Evolutionary conservation across 2,329 filamentous ascomycete genomes (phyloP), one percentile per base, ranked within the genome.

Genomic region (Talaromyces sp.): DNA sequence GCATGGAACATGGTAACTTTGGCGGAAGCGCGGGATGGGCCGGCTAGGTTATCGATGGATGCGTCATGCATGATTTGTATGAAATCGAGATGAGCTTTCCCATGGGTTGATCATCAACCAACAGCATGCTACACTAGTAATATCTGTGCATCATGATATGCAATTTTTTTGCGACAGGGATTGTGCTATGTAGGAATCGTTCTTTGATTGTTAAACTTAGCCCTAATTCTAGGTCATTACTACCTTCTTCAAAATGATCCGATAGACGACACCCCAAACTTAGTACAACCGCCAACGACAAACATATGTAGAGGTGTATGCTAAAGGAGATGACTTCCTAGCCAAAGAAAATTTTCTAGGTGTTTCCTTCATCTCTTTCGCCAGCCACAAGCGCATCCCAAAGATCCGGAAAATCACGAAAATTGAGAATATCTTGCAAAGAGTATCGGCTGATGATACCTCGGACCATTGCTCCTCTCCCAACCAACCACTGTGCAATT

Each of bases 301-400:
- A 47, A 47, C 13, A 47, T 24, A 24, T 22, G 22, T 1, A 22
- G 10, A 7, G 10, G 19, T 41, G 6, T 47, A 24, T 24, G 9
- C 41, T 11, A 9, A 19, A n/a, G 8, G 41, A n/a, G 3, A 45
- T 19, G 19, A 10, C 16, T 45, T 11, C 5, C n/a, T 11, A 45
- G 9, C 3, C n/a, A 19, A 47, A 47, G 19, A 22, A 45, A 31
- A 6, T n/a, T 11, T 2, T 8, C 43, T 24, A 47, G 7, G 7
- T 52, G n/a, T 16, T 33, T 31, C 7, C 49, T 33, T 52, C 24
- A 11, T 33, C 49, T n/a, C 49, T 31, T 1, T 52, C 49, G 3
- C 27, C 49, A 52, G 49, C 49, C 27, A 52, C 49, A n/a, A 52
- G 49, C 16, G 49, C 27, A 52, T 52, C 49, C 49, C 49, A 52